phyloP scores from a whole-genome alignment of 192 early-diverging fungal species.

The Entomortierella parvispora region DNA sequence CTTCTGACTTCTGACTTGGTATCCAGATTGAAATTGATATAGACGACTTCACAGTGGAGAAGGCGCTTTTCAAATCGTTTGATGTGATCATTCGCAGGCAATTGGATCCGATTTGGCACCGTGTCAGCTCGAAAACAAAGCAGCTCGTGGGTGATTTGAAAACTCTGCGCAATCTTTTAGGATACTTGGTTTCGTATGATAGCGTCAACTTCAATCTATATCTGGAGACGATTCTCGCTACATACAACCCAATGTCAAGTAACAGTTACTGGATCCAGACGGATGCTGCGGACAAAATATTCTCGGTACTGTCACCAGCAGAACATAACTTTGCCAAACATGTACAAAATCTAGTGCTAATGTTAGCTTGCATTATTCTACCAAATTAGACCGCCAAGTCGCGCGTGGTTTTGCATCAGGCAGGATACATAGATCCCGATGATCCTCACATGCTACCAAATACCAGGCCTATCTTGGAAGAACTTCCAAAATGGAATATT shows the following conservation, averaged over 20 bases:
- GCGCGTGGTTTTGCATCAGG: constrained; percentile 51
- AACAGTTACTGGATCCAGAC: constrained; percentile 84
- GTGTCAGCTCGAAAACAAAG: constrained; percentile 75
- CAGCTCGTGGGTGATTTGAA: constrained; percentile 80
- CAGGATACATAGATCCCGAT: constrained; percentile 44
- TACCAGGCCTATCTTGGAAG: constrained; percentile 82
- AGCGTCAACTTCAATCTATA: constrained; percentile 88
- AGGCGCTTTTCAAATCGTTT: constrained; percentile 86
- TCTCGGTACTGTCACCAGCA: constrained; percentile 53
- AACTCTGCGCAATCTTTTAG: constrained; percentile 75
- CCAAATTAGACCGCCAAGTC: constrained; percentile 55
- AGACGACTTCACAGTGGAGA: constrained; percentile 87
- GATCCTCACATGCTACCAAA: constrained; percentile 68
- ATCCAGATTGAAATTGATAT: constrained; percentile 69
- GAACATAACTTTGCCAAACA: neutral
- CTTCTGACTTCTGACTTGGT: neutral
- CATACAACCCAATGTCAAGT: constrained; percentile 54
- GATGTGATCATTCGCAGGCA: constrained; percentile 81
- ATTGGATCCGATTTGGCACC: constrained; percentile 90
- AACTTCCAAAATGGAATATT: constrained; percentile 91
- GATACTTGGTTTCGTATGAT: constrained; percentile 88
- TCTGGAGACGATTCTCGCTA: constrained; percentile 83
- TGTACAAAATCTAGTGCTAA: constrained; percentile 46
- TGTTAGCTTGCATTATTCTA: neutral
- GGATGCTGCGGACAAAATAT: constrained; percentile 87